Evolutionary conservation across 352 stramenopile species (phyloP).

Genomic region (Peronosclerospora sorghi): DNA sequence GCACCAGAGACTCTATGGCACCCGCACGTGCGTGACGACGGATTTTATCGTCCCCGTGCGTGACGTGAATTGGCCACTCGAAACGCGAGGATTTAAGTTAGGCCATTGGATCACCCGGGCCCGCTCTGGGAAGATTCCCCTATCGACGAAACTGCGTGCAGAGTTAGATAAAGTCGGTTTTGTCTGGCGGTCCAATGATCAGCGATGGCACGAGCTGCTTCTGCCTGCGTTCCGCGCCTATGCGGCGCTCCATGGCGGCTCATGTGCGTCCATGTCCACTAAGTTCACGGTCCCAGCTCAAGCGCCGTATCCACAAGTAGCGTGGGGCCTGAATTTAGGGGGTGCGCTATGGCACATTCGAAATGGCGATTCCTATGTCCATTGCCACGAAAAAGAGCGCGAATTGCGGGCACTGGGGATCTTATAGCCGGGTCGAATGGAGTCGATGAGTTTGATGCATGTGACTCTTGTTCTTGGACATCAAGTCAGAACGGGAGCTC

Average conservation of each 20-base stretch:
- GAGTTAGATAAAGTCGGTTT: constrained; percentile 58
- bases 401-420: constrained; percentile 48
- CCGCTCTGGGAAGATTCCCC: constrained; percentile 29
- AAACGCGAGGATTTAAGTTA: constrained; percentile 47
- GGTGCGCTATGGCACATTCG: constrained; percentile 76
- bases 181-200: constrained; percentile 64
- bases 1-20: constrained; percentile 34
- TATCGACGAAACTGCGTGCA: constrained; percentile 28
- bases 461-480: too few relatives aligned
- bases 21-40: constrained; percentile 39
- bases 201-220: constrained; percentile 50
- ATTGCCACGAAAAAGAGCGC: constrained; percentile 50
- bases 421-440: too few relatives aligned
- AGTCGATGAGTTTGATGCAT: too few relatives aligned
- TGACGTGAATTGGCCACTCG: constrained; percentile 36
- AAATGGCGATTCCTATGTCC: constrained; percentile 69
- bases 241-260: constrained; percentile 33
- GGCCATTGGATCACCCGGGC: constrained; percentile 67
- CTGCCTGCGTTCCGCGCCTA: constrained; percentile 59
- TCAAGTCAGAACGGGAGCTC: too few relatives aligned
- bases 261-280: constrained; percentile 57
- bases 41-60: constrained; percentile 64
- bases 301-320: constrained; percentile 35
- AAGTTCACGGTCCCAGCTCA: constrained; percentile 60
- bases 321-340: constrained; percentile 67